Base-by-base conservation (phyloP, 257 asterid species). In the Mentha longifolia region DNA sequence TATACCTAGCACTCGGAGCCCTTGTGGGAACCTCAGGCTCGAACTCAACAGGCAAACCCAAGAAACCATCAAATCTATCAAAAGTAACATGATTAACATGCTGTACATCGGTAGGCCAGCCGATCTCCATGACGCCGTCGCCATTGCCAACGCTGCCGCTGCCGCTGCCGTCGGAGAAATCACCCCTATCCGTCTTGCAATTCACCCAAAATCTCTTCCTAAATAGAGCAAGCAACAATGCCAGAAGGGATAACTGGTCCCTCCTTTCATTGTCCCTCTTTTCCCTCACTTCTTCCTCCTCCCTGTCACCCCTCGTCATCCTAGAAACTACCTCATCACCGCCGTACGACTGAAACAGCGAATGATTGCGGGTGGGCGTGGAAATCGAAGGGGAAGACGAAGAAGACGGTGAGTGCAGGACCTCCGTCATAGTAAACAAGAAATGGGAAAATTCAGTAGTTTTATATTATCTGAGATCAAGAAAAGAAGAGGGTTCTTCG, bases 41-140 rank as follows among this genome's bases (percentile, higher is more conserved):
- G 80, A 92, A 92, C 77, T 92, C 97, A 75, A 83, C 92, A 52
- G 97, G 97, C 83, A 92, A 85, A n/a, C 97, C 97, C 83, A 92
- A 79, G 80, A 92, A 92, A 10, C 97, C 97, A 86, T 92, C 85
- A 69, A 92, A 92, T 80, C 97, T 83, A 81, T 92, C 97, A 78
- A 92, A 92, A 6, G 97, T 92, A 17, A 92, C 97, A 67, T 92
- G 97, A 50, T 89, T 88, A 39, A 92, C 92, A 74, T 92, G 97
- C 74, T 91, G 89, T 41, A 92, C 97, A 79, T 89, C 84, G 22
- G 91, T 86, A 0, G 97, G 97, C 97, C 97, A 89, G 14, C 97
- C 87, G 76, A 92, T 87, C 75, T 92, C 97, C 93, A 89, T 87
- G 37, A 75, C 87, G 61, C 83, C 82, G 51, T 0, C 45, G 3